Base-by-base conservation (phyloP, 805 yeast species). In the Debaryomyces prosopidis region DNA sequence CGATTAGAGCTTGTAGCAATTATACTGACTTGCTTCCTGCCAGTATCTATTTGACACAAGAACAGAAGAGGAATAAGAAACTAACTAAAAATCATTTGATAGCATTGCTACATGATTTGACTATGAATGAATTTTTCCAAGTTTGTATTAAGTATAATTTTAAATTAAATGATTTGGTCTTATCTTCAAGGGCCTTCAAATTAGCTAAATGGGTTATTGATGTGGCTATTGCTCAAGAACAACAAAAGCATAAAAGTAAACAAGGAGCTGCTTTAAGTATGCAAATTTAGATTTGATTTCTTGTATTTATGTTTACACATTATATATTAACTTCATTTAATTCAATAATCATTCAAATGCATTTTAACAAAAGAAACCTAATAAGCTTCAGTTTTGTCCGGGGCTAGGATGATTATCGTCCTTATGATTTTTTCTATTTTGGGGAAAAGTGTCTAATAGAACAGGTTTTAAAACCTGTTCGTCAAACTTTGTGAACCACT, bases 401-500 rank as follows among this genome's bases (percentile, higher is more conserved):
- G 12, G 20, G 17, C 19, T 18, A 8, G 41, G 20, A 3, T 17
- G n/a, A 30, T 39, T 33, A 27, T 44, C 39, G 30, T 44, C 42
- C 28, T 31, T 39, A 20, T 27, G 30, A 40, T 50, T 41, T 16
- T 49, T 49, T 19, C 53, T 43, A 23, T 45, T 47, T 12, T 39
- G 14, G 36, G 78, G 79, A 39, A 70, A 41, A 48, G 71, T 73
- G 55, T 92, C 98, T 47, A 91, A 75, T 43, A 92, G 76, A 0
- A 89, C 96, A 1, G 97, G 97, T 63, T 91, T 91, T 56, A 94
- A 74, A 17, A 94, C 94, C 60, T 89, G 89, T 56, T 94, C 97
- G 62, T 94, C 99, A 60, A 94, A 89, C 55, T 82, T 85, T 16
- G 89, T 85, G 64, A 94, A 94, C 98, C 99, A 92, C 60, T 80